Evolutionary conservation across 2,329 filamentous ascomycete species (phyloP).

Genomic region (Domatiomyces globalis): DNA sequence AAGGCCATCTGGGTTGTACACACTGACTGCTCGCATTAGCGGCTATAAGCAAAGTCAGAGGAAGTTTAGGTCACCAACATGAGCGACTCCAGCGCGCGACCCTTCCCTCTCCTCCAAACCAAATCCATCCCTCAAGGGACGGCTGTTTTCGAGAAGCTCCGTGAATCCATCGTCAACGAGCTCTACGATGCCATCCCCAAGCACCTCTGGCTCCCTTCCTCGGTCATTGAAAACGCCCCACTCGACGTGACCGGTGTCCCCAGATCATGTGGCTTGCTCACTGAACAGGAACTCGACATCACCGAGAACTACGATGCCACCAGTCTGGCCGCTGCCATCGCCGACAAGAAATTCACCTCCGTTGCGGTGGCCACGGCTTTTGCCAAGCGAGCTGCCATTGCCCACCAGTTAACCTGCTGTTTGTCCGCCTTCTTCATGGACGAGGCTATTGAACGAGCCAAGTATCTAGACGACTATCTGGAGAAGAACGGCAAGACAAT

Average conservation of each 20-base stretch:
- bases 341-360: slow-evolving; percentile 7
- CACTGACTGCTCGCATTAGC: too few species aligned
- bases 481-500: slow-evolving; percentile 28
- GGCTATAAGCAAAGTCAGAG: too few species aligned
- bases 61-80: too few species aligned
- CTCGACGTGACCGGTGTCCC: slow-evolving; percentile 35
- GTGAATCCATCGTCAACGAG: not conserved
- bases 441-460: slow-evolving; percentile 34
- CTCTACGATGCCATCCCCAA: slow-evolving; percentile 25
- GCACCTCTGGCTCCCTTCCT: slow-evolving; percentile 30
- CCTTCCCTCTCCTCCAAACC: not conserved
- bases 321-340: slow-evolving; percentile 25
- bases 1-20: too few species aligned
- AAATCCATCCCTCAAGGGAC: slow-evolving; percentile 1
- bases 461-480: slow-evolving; percentile 34
- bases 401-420: slow-evolving; percentile 28
- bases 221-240: slow-evolving; percentile 13
- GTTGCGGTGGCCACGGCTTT: slow-evolving; percentile 30
- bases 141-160: not conserved
- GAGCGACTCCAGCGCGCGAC: not conserved
- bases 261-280: slow-evolving; percentile 34
- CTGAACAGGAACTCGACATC: slow-evolving; percentile 31
- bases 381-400: slow-evolving; percentile 26
- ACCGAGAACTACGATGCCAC: slow-evolving; percentile 35
- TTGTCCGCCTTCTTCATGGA: slow-evolving; percentile 40